Evolutionary conservation across 176 grass and related monocot species (phyloP), one percentile per base, ranked within the genome.

Genomic region (Thinopyrum elongatum): DNA sequence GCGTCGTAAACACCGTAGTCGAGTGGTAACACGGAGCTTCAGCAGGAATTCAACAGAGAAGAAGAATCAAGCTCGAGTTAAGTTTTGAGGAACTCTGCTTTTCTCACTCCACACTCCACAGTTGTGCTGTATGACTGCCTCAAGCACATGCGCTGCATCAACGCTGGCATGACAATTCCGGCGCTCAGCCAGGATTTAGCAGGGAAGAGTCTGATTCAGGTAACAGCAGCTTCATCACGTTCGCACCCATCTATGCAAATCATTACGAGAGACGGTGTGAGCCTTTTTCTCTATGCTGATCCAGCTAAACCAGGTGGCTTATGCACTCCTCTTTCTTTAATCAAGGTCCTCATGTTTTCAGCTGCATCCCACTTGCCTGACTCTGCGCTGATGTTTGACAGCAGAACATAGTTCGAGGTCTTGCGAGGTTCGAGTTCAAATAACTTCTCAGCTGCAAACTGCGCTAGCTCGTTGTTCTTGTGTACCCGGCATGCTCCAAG

Each of bases 351-450:
- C 38, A 82, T 65, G 26, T 88, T 91, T 70, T 91, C 89, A 87
- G 83, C 81, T 82, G 89, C 92, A 79, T 87, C 82, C 92, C 89
- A 94, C 44, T 74, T 87, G 11, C 92, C 78, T 47, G 78, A 84
- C 49, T 94, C 92, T 3, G 84, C 87, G 57, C 75, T 82, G 41
- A 94, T 87, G 81, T 91, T 91, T 21, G 92, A 94, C 65, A 94
- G 36, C 30, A 94, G 25, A 23, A 94, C 87, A 78, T 87, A 91
- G 60, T 89, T 94, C 67, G 92, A 94, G 10, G 77, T 87, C 36
- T 84, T 91, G 84, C 6, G 65, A 61, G 89, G 92, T 82, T 94
- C 92, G 55, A 91, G 46, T 38, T 87, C 78, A 64, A 82, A 79
- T 65, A 94, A 74, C 65, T 85, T 94, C 29, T 87, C 65, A 11